Percentiles rank a stretch among this genome's conserved stretches.
Evolutionary conservation across 2,329 filamentous ascomycete species (phyloP).

Genomic region (Torrubiella hemipterigena): DNA sequence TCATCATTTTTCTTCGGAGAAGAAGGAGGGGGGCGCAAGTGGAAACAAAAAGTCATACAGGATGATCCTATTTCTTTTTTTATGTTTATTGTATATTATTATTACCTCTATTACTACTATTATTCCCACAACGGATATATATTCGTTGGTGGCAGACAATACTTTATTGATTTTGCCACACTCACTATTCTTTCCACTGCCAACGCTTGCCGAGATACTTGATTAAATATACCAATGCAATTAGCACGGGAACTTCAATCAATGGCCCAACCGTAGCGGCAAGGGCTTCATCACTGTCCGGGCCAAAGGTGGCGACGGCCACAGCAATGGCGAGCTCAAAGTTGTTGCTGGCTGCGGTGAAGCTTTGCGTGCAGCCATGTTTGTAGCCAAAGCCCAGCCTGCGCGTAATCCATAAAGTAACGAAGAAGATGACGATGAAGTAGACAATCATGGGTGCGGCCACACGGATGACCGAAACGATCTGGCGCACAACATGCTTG

Average conservation of each 20-base stretch:
- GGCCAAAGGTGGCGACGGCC: conserved; percentile 60
- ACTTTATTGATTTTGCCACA: too few relatives aligned
- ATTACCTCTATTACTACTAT: neutral
- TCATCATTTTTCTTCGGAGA: too few relatives aligned
- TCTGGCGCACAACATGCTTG: conserved; percentile 57
- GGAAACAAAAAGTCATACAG: too few relatives aligned
- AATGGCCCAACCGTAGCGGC: conserved; percentile 66
- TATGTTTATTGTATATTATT: neutral
- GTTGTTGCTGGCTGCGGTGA: conserved; percentile 73
- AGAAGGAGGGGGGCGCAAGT: too few relatives aligned
- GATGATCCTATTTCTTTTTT: too few relatives aligned
- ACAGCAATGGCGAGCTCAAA: conserved; percentile 73
- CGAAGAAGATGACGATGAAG: conserved; percentile 57
- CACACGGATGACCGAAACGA: conserved; percentile 63
- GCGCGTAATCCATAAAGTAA: conserved; percentile 45
- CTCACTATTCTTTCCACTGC: conserved; percentile 5
- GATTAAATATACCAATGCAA: conserved; percentile 51
- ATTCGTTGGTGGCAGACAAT: too few relatives aligned
- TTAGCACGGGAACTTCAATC: conserved; percentile 65
- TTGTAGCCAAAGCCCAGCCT: conserved; percentile 57
- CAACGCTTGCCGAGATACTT: conserved; percentile 3
- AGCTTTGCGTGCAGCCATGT: conserved; percentile 58
- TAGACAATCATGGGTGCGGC: conserved; percentile 64
- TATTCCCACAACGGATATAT: too few relatives aligned
- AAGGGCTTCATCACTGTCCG: conserved; percentile 59